phyloP scores from a whole-genome alignment of 768 basidiomycete species.

The Rubroboletus pulcherrimus region DNA sequence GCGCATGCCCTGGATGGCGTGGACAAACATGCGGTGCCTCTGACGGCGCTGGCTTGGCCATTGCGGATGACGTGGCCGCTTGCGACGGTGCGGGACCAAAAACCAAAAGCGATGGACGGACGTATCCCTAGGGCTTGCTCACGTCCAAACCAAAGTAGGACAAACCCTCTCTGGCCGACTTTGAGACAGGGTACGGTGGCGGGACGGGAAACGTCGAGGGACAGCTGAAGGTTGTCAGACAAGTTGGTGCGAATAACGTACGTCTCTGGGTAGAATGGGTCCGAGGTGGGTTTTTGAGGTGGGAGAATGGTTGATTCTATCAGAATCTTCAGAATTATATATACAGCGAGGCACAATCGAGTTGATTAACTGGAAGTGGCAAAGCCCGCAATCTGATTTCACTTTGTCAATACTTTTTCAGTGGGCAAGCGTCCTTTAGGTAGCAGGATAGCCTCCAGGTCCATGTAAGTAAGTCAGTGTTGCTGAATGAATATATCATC shows the following conservation, averaged over 20 bases:
- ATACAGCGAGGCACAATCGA: too few relatives aligned
- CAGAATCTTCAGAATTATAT: too few relatives aligned
- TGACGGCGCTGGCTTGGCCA: conserved; percentile 53
- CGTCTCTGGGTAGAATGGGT: conserved; percentile 62
- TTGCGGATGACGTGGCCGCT: conserved; percentile 66
- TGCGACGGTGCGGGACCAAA: conserved; percentile 73
- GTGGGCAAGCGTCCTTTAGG: too few relatives aligned
- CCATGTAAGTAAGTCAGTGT: too few relatives aligned
- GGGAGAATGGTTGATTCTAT: too few relatives aligned
- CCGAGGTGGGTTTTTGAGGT: conserved; percentile 54
- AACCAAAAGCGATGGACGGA: conserved; percentile 62
- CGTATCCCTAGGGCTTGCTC: conserved; percentile 74
- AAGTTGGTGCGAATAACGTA: conserved; percentile 81
- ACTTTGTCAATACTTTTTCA: too few relatives aligned
- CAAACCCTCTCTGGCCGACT: conserved; percentile 84
- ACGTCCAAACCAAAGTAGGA: conserved; percentile 79
- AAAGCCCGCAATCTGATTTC: too few relatives aligned
- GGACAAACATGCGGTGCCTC: conserved; percentile 80
- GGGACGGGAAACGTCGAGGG: conserved; percentile 68
- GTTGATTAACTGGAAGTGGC: too few relatives aligned
- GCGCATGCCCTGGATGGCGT: conserved; percentile 98
- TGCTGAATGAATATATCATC: too few relatives aligned
- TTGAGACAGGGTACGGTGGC: conserved; percentile 82
- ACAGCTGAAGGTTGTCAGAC: conserved; percentile 74
- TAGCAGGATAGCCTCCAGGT: too few relatives aligned